Conservation (phyloP, 2,329 filamentous ascomycete genomes). For the Colletotrichum plurivorum region DNA sequence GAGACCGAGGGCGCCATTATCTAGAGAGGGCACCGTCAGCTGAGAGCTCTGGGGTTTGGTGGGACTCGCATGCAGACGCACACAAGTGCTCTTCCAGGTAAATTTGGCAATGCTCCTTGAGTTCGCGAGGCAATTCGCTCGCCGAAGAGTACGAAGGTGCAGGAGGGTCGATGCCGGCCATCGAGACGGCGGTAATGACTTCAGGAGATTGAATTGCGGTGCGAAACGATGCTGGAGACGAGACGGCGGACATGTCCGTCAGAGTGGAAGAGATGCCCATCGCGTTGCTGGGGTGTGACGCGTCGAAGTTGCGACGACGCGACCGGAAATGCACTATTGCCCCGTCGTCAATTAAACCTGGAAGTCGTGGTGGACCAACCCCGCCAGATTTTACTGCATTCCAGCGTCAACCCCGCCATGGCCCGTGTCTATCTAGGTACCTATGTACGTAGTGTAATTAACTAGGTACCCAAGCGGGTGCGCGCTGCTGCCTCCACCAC, state of each 20-base stretch:
- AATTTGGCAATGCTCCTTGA: constrained; percentile 77
- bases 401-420: background rate
- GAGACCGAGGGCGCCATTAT: constrained; percentile 36
- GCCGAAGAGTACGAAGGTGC: constrained; percentile 45
- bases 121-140: constrained; percentile 71
- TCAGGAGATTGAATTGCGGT: constrained; percentile 32
- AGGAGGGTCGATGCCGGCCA: background rate
- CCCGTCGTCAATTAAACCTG: constrained; percentile 26
- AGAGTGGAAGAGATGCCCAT: constrained; percentile 9
- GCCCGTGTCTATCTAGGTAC: background rate
- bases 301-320: constrained; percentile 31
- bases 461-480: no score
- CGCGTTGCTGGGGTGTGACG: constrained; percentile 27
- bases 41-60: background rate
- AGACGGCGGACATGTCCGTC: constrained; percentile 15
- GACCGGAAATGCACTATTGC: constrained; percentile 19
- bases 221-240: constrained; percentile 30
- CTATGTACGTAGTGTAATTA: background rate
- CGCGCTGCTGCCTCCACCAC: no score
- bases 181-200: background rate
- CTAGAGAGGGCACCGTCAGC: constrained; percentile 12
- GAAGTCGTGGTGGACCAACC: constrained; percentile 11
- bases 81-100: constrained; percentile 83
- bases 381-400: background rate
- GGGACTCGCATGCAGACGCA: constrained; percentile 52